Evolutionary conservation across 768 basidiomycete genomes (phyloP), one percentile per base, ranked within the genome.

Genomic region (Podaxis sp.): DNA sequence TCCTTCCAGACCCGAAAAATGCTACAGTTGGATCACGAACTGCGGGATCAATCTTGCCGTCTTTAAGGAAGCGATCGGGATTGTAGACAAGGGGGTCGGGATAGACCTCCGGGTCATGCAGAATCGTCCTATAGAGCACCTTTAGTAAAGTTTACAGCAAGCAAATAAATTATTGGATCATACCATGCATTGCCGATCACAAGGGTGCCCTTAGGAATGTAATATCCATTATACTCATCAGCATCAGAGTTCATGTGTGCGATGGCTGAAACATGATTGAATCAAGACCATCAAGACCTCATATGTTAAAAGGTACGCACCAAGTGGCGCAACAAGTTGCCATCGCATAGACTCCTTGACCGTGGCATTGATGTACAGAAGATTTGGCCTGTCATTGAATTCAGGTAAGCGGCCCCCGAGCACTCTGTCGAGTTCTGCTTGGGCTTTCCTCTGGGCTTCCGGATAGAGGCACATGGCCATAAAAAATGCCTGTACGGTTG

Each of bases 341-440:
- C 69, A 70, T 28, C 73, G 40, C 66, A 69, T 50, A 1, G 67
- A 58, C 56, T 74, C 73, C 49, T 68, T 71, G 17, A 71, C 61
- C n/a, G 70, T 62, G 1, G 69, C 70, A 11, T 57, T 60, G n/a
- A 73, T 67, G 50, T 71, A 74, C 7, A 69, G 68, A 2, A 74
- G 50, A 38, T 60, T 36, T 15, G 33, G 52, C 13, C 64, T 26
- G 38, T 74, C 73, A 13, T 64, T 60, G 46, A 70, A 63, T 20
- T 62, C 66, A 2, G 75, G 75, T 6, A 75, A 64, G 10, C 73
- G 62, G 20, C 65, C 71, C 30, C 73, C 76, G 13, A 79, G 24
- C 5, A 78, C 66, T 2, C 56, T 63, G 58, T 80, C 78, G 13
- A 81, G 56, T 60, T 80, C 76, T n/a, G 72, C 67, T 51, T 80